These are phyloP conservation scores for Cercospora canescens DNA, from an alignment of 2,329 filamentous ascomycete species.

Conservation along the genomic window DNA sequence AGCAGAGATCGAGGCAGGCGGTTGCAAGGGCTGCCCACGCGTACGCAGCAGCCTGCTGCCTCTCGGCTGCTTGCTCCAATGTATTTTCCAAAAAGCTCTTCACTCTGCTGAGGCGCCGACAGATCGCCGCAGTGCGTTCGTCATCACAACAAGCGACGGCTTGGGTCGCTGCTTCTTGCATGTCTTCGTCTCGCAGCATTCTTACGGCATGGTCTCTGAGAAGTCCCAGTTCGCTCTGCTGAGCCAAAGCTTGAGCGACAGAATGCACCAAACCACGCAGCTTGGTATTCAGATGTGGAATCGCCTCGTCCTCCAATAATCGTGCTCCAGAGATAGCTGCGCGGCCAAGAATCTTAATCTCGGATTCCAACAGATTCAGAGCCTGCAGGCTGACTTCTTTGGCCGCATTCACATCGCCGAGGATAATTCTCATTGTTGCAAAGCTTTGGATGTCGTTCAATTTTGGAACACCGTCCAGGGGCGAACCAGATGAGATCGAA, in stretches of 20 bases:
- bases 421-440: not conserved
- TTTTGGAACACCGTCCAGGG: not conserved
- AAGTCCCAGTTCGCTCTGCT: not conserved
- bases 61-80: not conserved
- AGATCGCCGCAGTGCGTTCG: not conserved
- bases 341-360: constrained; percentile 41
- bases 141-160: not conserved
- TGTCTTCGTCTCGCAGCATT: not conserved
- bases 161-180: not conserved
- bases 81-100: not conserved
- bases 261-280: constrained; percentile 31
- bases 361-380: constrained; percentile 43
- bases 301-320: constrained; percentile 36
- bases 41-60: constrained; percentile 35
- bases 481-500: constrained; percentile 11
- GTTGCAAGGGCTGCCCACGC: constrained; percentile 78
- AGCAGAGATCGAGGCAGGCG: constrained; percentile 73
- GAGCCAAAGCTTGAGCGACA: constrained; percentile 35
- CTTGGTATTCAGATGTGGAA: constrained; percentile 30
- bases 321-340: constrained; percentile 37
- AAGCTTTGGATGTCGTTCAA: not conserved
- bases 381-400: constrained; percentile 41
- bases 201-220: not conserved
- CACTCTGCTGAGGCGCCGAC: not conserved
- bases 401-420: constrained; percentile 15